Base-by-base conservation (phyloP, 2,329 filamentous ascomycete species). In the Penicillium concentricum region DNA sequence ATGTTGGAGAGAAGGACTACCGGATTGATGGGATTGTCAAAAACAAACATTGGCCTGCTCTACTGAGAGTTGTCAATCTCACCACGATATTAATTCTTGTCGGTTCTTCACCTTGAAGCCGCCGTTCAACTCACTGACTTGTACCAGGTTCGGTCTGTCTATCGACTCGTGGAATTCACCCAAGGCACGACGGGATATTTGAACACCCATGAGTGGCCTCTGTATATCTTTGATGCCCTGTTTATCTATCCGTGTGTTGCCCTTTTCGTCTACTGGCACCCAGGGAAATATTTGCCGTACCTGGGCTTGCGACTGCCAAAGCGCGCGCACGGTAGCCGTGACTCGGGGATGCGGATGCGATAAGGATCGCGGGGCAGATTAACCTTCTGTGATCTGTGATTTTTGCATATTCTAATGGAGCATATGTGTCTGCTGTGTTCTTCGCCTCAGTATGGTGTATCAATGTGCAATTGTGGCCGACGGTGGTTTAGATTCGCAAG, bases 141-240 rank as follows among this genome's bases (percentile, higher is more conserved):
- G 16, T 37, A 22, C 24, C 15, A 69, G 63, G 64, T 78, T 8
- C 73, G 81, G 13, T 79, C 76, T 9, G 56, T 81, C 15, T 81
- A 77, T 57, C 77, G 81, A 47, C 70, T 81, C 3, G 65, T 82
- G 10, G 81, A 83, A 67, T 83, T 80, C 57, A 70, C 70, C 2
- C 68, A 74, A 67, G 78, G 77, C 13, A 59, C 65, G 1, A 64
- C 69, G 7, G 78, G 76, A 0, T 80, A 79, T 53, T 61, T 76
- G 18, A 69, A 79, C 42, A 62, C 45, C 2, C 67, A 78, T 51
- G 79, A 82, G 64, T 76, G 73, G 71, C 68, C 71, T 7, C 51
- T 77, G 32, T 81, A 79, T 56, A 62, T 78, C 9, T 79, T 81
- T 60, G 79, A 81, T 57, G 72, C 72, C 0, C 56, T 69, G 4